These are phyloP conservation scores for Tylopilus sp. DNA, from an alignment of 768 basidiomycete genomes.

Conservation along the genomic window DNA sequence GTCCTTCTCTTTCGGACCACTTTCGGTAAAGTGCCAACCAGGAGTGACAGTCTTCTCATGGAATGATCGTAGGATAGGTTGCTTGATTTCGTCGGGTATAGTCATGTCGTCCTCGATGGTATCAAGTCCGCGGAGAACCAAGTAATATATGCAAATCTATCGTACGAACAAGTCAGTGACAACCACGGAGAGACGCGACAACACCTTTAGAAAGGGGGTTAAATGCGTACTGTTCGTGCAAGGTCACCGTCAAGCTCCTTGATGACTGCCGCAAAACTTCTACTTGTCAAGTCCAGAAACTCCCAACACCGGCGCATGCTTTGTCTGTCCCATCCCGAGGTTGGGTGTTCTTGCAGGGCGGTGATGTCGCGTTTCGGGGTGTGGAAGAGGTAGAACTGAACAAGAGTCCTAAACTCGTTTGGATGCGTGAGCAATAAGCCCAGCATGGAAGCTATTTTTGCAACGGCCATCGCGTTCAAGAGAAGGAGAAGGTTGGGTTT, in stretches of 20 bases:
- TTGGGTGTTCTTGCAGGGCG: conserved; percentile 62
- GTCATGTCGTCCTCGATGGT: conserved; percentile 99
- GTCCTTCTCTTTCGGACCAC: conserved; percentile 87
- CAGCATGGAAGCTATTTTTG: conserved; percentile 52
- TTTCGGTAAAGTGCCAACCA: conserved; percentile 84
- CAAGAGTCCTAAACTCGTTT: conserved; percentile 73
- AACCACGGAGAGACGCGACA: neutral
- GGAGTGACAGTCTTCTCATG: conserved; percentile 74
- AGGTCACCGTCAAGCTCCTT: conserved; percentile 96
- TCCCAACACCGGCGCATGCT: conserved; percentile 90
- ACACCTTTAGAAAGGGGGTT: neutral
- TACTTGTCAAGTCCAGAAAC: conserved; percentile 82
- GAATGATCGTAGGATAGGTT: conserved; percentile 79
- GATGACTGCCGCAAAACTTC: conserved; percentile 90
- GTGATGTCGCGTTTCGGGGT: conserved; percentile 82
- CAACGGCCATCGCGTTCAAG: conserved; percentile 41
- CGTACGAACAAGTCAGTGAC: neutral
- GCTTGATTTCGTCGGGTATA: conserved; percentile 80
- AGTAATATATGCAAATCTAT: conserved; percentile 92
- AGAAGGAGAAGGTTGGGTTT: neutral
- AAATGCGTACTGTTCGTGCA: conserved; percentile 74
- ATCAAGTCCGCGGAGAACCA: conserved; percentile 91
- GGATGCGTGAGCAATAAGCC: conserved; percentile 74
- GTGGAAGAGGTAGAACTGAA: conserved; percentile 83
- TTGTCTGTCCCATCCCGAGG: conserved; percentile 83